These are phyloP conservation scores for Podosphaera xanthii DNA, from an alignment of 2,329 filamentous ascomycete species.

Conservation along the genomic window DNA sequence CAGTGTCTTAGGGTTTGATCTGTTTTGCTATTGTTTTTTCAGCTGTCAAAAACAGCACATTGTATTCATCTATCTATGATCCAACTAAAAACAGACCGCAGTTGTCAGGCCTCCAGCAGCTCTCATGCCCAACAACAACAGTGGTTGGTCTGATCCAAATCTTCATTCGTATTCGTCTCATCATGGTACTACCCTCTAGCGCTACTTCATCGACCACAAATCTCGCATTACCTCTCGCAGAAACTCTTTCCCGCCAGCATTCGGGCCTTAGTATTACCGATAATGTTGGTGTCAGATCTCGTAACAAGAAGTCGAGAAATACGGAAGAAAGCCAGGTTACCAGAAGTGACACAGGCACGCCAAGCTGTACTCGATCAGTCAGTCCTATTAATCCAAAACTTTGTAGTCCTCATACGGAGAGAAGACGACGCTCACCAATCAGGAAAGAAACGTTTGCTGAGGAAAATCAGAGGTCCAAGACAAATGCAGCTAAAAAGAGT, in stretches of 20 bases:
- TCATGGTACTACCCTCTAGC: background rate
- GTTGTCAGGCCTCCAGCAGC: background rate
- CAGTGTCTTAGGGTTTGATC: background rate
- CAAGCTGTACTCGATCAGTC: conserved; percentile 21
- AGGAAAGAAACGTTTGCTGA: background rate
- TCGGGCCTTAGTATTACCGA: background rate
- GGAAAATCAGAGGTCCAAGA: background rate
- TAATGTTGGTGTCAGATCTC: conserved; percentile 11
- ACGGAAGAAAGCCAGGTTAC: conserved; percentile 12
- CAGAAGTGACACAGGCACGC: conserved; percentile 15
- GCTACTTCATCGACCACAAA: background rate
- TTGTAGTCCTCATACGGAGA: conserved; percentile 10
- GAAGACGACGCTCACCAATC: conserved; percentile 1
- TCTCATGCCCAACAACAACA: background rate
- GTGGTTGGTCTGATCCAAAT: background rate
- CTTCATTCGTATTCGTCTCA: background rate
- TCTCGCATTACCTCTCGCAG: background rate
- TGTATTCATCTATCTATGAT: background rate
- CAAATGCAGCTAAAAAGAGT: background rate
- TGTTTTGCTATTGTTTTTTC: background rate
- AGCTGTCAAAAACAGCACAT: no score
- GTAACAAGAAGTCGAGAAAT: conserved; percentile 12
- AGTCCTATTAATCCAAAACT: conserved; percentile 27
- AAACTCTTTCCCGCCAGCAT: background rate
- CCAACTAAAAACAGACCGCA: background rate